Evolutionary conservation across 371 early-diverging fungal species (phyloP).

Genomic region (Circinella minor): DNA sequence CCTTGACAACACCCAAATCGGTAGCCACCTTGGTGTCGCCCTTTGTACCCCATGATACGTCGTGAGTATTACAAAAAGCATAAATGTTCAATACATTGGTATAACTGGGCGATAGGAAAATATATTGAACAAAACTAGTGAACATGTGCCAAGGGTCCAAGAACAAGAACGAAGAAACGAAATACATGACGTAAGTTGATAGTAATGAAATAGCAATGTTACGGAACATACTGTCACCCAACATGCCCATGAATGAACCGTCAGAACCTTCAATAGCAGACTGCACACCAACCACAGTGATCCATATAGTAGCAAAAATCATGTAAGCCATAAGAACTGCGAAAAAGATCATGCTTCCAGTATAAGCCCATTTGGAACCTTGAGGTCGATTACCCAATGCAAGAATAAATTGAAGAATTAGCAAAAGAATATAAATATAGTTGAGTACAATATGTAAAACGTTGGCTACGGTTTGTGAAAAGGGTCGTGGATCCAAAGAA

Average conservation of each 20-base stretch:
- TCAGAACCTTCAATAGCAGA: conserved; percentile 29
- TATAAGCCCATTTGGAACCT: conserved; percentile 74
- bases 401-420: conserved; percentile 70
- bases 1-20: conserved; percentile 50
- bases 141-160: conserved; percentile 80
- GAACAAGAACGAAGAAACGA: conserved; percentile 63
- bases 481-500: conserved; percentile 41
- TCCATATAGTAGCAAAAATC: conserved; percentile 60
- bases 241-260: conserved; percentile 25
- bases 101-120: conserved; percentile 83
- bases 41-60: conserved; percentile 70
- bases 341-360: conserved; percentile 47
- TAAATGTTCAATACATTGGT: conserved; percentile 91
- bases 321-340: conserved; percentile 72
- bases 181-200: conserved; percentile 71
- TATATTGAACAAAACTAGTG: conserved; percentile 66
- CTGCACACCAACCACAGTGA: conserved; percentile 50
- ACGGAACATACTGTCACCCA: conserved; percentile 48
- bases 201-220: conserved; percentile 63
- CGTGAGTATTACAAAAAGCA: conserved; percentile 88
- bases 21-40: conserved; percentile 47
- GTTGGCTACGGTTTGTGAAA: conserved; percentile 42
- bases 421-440: conserved; percentile 64
- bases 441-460: conserved; percentile 54
- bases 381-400: conserved; percentile 86